A percentile compares a stretch with the other conserved stretches of the same genome.
phyloP scores from a whole-genome alignment of 768 basidiomycete species.

The Lentinula raphanica region DNA sequence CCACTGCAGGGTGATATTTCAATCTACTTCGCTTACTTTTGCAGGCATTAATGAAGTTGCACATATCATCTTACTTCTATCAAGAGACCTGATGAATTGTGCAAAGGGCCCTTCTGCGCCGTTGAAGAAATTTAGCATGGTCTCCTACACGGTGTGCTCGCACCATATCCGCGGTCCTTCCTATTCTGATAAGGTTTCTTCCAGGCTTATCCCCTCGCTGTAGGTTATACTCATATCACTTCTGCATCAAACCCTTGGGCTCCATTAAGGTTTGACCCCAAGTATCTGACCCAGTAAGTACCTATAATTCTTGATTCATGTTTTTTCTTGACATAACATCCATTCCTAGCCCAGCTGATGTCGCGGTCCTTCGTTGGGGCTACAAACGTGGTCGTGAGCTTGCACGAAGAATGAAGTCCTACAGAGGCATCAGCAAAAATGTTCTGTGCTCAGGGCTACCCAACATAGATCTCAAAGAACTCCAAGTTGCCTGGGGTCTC shows the following conservation, averaged over 20 bases:
- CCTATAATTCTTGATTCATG: too few relatives aligned
- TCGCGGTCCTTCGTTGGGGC: constrained; percentile 19
- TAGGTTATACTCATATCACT: neutral
- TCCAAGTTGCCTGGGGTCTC: too few relatives aligned
- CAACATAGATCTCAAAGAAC: too few relatives aligned
- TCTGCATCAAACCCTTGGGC: neutral
- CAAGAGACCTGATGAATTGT: neutral
- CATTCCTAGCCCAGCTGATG: constrained; percentile 13
- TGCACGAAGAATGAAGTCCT: constrained; percentile 30
- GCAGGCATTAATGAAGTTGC: too few relatives aligned
- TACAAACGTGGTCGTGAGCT: constrained; percentile 24
- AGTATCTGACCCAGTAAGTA: too few relatives aligned
- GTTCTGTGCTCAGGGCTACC: too few relatives aligned
- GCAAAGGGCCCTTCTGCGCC: neutral
- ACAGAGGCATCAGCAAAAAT: too few relatives aligned
- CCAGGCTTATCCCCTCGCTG: neutral
- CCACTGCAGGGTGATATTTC: constrained; percentile 17
- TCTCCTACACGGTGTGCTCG: neutral
- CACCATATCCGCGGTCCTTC: neutral
- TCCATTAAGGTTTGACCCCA: neutral
- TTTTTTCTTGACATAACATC: too few relatives aligned
- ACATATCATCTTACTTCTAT: too few relatives aligned
- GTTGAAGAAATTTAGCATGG: neutral
- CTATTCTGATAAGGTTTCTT: neutral
- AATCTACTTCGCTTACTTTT: neutral